phyloP scores from a whole-genome alignment of 73 alveolate genomes.

The Paramecium sonneborni region DNA sequence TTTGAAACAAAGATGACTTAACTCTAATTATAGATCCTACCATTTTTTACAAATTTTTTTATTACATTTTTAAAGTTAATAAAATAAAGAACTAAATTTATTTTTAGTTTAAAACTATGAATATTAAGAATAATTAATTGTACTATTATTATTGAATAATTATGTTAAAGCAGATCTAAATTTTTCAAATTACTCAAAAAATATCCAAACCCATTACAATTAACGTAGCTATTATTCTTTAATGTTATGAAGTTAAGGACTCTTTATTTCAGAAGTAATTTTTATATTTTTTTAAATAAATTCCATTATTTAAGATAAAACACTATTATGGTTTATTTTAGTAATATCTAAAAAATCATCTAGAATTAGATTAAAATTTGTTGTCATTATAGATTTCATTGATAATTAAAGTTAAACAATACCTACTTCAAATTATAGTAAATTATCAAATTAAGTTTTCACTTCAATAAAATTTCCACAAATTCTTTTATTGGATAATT shows the following conservation, averaged over 20 bases:
- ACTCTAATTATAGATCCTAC: neutral
- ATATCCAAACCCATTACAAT: conserved; percentile 1
- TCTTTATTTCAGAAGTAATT: neutral
- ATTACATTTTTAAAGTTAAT: neutral
- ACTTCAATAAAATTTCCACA: neutral
- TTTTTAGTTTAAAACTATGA: neutral
- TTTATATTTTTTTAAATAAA: neutral
- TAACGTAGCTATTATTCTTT: neutral
- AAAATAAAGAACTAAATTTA: neutral
- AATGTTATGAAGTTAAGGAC: neutral
- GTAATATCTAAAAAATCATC: conserved; percentile 2
- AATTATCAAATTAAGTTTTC: neutral
- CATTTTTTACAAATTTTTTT: neutral
- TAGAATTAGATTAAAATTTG: neutral
- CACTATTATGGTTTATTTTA: neutral
- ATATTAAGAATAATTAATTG: neutral
- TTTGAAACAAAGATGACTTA: neutral
- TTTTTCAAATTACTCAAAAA: neutral
- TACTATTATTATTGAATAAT: neutral
- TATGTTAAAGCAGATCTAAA: neutral
- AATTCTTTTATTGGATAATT: neutral
- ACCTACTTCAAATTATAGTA: neutral
- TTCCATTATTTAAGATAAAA: neutral
- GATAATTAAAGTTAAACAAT: neutral
- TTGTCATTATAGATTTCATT: neutral